Evolutionary conservation across 2,329 filamentous ascomycete species (phyloP), one percentile per base, ranked within the genome.

Genomic region (Trichoderma sp.): DNA sequence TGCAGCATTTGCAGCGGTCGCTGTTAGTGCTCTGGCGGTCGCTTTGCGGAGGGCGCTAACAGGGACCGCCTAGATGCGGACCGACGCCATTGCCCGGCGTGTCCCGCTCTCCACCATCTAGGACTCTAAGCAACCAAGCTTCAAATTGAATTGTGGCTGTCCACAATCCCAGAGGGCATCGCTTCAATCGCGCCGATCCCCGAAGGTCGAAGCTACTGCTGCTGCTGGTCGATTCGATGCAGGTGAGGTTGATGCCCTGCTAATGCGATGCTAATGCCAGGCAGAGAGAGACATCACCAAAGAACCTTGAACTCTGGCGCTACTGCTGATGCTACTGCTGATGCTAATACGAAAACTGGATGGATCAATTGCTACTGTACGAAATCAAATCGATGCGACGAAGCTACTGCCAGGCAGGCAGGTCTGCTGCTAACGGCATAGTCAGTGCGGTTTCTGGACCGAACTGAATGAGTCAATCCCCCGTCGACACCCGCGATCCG

Each of bases 11-110:
- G 45, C 50, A 21, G 53, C 50, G n/a, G 16, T 31, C 5, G 41
- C 16, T 75, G 72, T 75, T 75, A 69, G 72, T 38, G 53, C 11
- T 63, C 8, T 53, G 29, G 63, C 35, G 24, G 72, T 27, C 18
- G 33, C n/a, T 16, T 29, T 38, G 31, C n/a, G 56, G 53, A 18
- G 27, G 33, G 63, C 65, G 35, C 72, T 75, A 75, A 69, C 72
- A 75, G 6, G 53, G 21, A 67, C 50, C 72, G 53, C 64, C 72
- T 31, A 69, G 64, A 35, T 31, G 72, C 72, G 72, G 72, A 68
- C 56, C 72, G 65, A 21, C 62, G 64, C 56, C 71, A 59, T 35
- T 59, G 71, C 50, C 63, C 71, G 62, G 38, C 60, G 62, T 50
- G 53, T 69, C 64, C 72, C 72, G 64, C 71, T 66, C 45, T 53